Percentiles rank a stretch among this genome's conserved stretches.
Evolutionary conservation across 1,284 basidiomycete species (phyloP).

Genomic region (Fomes fomentarius): DNA sequence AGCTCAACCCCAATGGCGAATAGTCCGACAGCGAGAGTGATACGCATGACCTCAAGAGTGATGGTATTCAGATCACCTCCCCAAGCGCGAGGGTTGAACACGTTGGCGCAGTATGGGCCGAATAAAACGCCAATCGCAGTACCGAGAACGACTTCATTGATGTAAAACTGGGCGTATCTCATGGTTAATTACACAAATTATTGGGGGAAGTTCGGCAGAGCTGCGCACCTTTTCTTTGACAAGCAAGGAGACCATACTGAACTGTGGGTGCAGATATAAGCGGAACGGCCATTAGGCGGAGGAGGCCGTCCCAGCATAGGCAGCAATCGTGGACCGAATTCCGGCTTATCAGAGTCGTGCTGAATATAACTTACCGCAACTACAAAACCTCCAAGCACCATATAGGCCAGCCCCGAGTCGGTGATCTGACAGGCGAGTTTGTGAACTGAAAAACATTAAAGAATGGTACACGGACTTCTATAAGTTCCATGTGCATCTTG

Average conservation of each 20-base stretch:
- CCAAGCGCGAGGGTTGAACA: conserved; percentile 89
- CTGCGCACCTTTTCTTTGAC: conserved; percentile 74
- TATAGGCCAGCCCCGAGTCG: conserved; percentile 60
- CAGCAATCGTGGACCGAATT: no score
- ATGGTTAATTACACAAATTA: background rate
- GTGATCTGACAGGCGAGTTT: conserved; percentile 47
- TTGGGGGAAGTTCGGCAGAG: background rate
- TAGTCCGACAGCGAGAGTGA: conserved; percentile 72
- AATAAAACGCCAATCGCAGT: conserved; percentile 77
- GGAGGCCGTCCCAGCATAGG: no score
- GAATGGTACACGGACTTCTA: conserved; percentile 35
- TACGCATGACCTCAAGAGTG: conserved; percentile 78
- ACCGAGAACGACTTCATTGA: conserved; percentile 93
- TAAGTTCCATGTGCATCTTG: conserved; percentile 26
- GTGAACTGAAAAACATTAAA: background rate
- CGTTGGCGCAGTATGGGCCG: conserved; percentile 74
- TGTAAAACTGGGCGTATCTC: conserved; percentile 69
- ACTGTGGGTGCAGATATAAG: conserved; percentile 45
- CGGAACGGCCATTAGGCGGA: no score
- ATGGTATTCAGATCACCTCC: conserved; percentile 57
- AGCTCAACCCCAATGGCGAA: conserved; percentile 79
- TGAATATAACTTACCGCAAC: conserved; percentile 52
- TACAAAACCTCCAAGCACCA: conserved; percentile 78
- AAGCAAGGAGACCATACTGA: conserved; percentile 81
- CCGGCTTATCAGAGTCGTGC: no score